Conservation (phyloP, 2,329 filamentous ascomycete species). For the Cercospora sesami region DNA sequence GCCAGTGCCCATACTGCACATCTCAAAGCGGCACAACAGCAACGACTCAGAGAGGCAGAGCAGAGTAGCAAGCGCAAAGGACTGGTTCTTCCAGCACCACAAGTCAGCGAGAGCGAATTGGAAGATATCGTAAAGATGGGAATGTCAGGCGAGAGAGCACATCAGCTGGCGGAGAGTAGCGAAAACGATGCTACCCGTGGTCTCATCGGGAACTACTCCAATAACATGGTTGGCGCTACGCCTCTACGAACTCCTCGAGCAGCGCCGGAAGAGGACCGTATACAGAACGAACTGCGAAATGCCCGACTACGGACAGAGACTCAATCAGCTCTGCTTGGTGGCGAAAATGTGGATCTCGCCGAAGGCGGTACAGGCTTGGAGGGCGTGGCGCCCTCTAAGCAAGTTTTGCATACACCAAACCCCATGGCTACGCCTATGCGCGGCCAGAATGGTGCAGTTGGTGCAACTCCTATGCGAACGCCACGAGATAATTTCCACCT, state of each 20-base stretch:
- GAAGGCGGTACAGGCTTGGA: constrained; percentile 89
- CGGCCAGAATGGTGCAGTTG: constrained; percentile 51
- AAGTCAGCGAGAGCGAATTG: constrained; percentile 88
- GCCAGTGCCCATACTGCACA: constrained; percentile 81
- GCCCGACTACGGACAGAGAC: constrained; percentile 90
- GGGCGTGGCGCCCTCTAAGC: constrained; percentile 75
- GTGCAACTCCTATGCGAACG: constrained; percentile 78
- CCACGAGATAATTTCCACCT: constrained; percentile 84
- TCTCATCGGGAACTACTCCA: constrained; percentile 82
- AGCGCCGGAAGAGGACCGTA: constrained; percentile 88
- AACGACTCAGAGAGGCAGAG: constrained; percentile 92
- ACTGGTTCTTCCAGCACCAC: constrained; percentile 81
- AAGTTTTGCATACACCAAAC: constrained; percentile 87
- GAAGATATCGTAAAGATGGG: constrained; percentile 99
- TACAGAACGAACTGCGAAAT: constrained; percentile 94
- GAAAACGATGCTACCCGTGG: constrained; percentile 84
- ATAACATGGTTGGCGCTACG: constrained; percentile 69
- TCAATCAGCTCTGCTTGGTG: constrained; percentile 87
- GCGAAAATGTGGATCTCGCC: constrained; percentile 86
- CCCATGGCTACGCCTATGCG: constrained; percentile 88
- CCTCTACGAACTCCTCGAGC: constrained; percentile 91
- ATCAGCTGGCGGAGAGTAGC: constrained; percentile 68
- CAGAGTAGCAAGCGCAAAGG: constrained; percentile 89
- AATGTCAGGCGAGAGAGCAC: constrained; percentile 85
- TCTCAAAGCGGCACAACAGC: constrained; percentile 88